These are phyloP conservation scores for Verticillium nubilum DNA, from an alignment of 2,329 filamentous ascomycete genomes.

Conservation along the genomic window DNA sequence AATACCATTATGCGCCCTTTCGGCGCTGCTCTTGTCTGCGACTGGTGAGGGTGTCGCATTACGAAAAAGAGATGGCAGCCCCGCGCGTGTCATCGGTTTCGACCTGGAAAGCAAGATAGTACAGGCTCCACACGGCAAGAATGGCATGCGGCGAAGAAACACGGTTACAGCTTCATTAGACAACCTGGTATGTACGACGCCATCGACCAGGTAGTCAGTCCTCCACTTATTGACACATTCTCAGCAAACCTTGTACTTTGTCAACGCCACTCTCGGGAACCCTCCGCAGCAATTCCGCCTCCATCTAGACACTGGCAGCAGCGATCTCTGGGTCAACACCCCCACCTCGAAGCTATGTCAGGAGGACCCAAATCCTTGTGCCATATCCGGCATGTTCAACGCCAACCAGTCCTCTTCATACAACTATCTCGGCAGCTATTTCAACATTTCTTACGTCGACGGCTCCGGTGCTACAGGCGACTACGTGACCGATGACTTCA, in stretches of 20 bases:
- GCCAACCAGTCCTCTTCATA: conserved; percentile 73
- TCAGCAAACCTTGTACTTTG: conserved; percentile 58
- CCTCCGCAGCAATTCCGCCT: conserved; percentile 52
- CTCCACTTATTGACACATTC: conserved; percentile 4
- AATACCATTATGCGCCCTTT: conserved; percentile 19
- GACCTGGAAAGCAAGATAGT: conserved; percentile 31
- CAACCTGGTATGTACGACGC: conserved; percentile 44
- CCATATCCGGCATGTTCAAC: conserved; percentile 58
- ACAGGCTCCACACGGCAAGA: conserved; percentile 9
- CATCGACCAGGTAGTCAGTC: not conserved
- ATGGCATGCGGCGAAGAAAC: conserved; percentile 29
- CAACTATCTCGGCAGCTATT: conserved; percentile 56
- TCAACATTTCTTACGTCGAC: conserved; percentile 55
- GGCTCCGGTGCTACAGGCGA: conserved; percentile 47
- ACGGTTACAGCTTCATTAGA: conserved; percentile 42
- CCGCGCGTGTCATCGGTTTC: conserved; percentile 40
- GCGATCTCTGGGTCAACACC: conserved; percentile 55
- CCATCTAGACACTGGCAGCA: conserved; percentile 64
- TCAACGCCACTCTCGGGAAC: conserved; percentile 59
- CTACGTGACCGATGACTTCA: conserved; percentile 53
- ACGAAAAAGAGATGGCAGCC: conserved; percentile 21
- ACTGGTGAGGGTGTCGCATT: conserved; percentile 20
- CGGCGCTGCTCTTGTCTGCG: conserved; percentile 20
- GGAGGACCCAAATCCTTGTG: conserved; percentile 41
- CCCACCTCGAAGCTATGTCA: conserved; percentile 8